Conservation (phyloP, 2,329 filamentous ascomycete species). For the Apiospora saccharicola region DNA sequence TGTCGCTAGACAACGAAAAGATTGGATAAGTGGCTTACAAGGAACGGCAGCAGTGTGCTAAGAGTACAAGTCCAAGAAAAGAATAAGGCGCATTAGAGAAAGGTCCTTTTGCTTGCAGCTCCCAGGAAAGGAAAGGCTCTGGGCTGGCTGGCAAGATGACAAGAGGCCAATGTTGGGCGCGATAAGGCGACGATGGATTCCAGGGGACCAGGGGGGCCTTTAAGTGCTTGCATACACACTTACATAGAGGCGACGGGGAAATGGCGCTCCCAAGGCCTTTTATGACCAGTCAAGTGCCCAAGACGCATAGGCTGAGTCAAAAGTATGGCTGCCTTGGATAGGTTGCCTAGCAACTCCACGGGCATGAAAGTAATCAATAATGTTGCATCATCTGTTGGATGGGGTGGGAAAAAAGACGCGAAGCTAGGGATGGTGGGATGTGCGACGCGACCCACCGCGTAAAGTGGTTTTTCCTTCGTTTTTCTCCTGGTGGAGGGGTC, state of each 20-base stretch:
- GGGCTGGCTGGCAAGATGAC: slow-evolving; percentile 7
- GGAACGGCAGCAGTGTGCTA: not conserved
- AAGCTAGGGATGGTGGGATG: slow-evolving; percentile 40
- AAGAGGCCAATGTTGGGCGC: slow-evolving; percentile 24
- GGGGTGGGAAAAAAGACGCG: slow-evolving; percentile 31
- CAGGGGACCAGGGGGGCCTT: slow-evolving; percentile 36
- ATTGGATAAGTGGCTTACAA: slow-evolving; percentile 1
- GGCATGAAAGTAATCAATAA: slow-evolving; percentile 33
- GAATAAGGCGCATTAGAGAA: not conserved
- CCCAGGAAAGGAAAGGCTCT: not conserved
- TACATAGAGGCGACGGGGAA: slow-evolving; percentile 37
- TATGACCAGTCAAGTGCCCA: slow-evolving; percentile 31
- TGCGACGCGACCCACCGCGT: slow-evolving; percentile 46
- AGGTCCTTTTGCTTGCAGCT: slow-evolving; percentile 7
- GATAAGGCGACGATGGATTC: slow-evolving; percentile 32
- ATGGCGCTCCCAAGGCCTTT: slow-evolving; percentile 29
- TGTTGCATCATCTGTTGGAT: slow-evolving; percentile 35
- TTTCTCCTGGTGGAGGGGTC: slow-evolving; percentile 28
- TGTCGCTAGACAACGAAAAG: slow-evolving; percentile 10
- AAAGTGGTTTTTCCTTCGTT: slow-evolving; percentile 43
- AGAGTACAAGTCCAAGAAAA: not conserved
- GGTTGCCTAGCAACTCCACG: slow-evolving; percentile 46
- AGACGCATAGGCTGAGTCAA: slow-evolving; percentile 18
- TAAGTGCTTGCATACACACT: slow-evolving; percentile 46
- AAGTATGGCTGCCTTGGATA: slow-evolving; percentile 37